These are phyloP conservation scores for Dissophora globulifera DNA, from an alignment of 192 early-diverging fungal species.

Conservation along the genomic window DNA sequence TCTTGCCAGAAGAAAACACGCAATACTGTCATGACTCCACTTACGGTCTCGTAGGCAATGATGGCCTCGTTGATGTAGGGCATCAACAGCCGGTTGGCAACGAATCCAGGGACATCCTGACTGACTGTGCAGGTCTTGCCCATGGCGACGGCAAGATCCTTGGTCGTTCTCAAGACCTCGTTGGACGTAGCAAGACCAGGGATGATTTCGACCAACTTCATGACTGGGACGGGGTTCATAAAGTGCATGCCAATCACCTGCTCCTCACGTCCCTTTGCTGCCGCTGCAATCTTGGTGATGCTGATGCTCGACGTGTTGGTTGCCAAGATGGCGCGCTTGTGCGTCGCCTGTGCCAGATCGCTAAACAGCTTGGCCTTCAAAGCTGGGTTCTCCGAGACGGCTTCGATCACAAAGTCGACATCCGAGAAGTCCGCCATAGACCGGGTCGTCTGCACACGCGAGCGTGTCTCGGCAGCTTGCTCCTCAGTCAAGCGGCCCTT, in stretches of 20 bases:
- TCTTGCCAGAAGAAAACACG: conserved; percentile 5
- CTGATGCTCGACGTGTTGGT: conserved; percentile 98
- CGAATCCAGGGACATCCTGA: conserved; percentile 95
- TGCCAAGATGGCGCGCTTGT: conserved; percentile 82
- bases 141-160: conserved; percentile 83
- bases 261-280: conserved; percentile 81
- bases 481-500: conserved; percentile 88
- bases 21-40: conserved; percentile 1
- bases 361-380: conserved; percentile 87
- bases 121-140: conserved; percentile 93
- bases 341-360: conserved; percentile 75
- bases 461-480: conserved; percentile 69
- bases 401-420: conserved; percentile 94
- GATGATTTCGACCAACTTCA: conserved; percentile 97
- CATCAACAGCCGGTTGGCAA: conserved; percentile 97
- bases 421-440: conserved; percentile 69
- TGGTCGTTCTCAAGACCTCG: conserved; percentile 77
- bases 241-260: conserved; percentile 99
- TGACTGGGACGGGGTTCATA: conserved; percentile 98
- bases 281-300: conserved; percentile 96
- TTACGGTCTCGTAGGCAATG: conserved; percentile 83
- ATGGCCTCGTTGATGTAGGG: conserved; percentile 99
- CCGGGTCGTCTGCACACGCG: conserved; percentile 71
- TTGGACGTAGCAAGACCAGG: conserved; percentile 87
- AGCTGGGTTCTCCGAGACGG: conserved; percentile 85